Base-by-base conservation (phyloP, 768 basidiomycete genomes). In the Astraeus odoratus region DNA sequence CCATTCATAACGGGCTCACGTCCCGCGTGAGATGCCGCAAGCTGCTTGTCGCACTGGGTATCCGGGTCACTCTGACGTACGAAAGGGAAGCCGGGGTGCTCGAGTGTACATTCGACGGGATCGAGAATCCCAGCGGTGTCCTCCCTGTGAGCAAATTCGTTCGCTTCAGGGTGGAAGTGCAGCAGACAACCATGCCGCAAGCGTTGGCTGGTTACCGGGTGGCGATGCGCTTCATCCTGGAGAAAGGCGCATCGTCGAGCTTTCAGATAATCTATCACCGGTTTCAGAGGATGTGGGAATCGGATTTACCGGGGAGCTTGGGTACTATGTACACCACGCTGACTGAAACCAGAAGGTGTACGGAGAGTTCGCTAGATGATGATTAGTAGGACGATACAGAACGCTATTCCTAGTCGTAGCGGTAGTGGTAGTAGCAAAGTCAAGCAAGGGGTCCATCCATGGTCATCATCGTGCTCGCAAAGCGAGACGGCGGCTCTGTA, bases 161-260 rank as follows among this genome's bases (percentile, higher is more conserved):
- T 29, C 80, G 79, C 52, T 97, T 98, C 70, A 78, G 84, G 46
- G 83, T 93, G 27, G 91, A 95, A 58, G 70, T 93, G 53, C 70
- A 76, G 26, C 49, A 57, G 24, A 65, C 64, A 42, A 67, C 63
- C 22, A 41, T 61, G 52, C 68, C 67, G 36, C 72, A 76, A 52
- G 58, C 60, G 26, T 55, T 54, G 50, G 73, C 66, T 36, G 77
- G 68, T 50, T 81, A 72, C 66, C 67, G 72, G 48, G 78, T 84
- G 10, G 70, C 72, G 29, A 63, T 95, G 52, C 69, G 75, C 15
- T 59, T 95, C 41, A 72, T 87, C 12, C 83, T 88, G 52, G 93
- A 96, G 69, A 92, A 83, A 62, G 95, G 95, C 4, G 83, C 92
- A 15, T 70, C 80, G 34, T 87, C 88, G 19, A 82, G 77, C 23